phyloP scores from a whole-genome alignment of 2,329 filamentous ascomycete species.

The Aspergillus vadensis region DNA sequence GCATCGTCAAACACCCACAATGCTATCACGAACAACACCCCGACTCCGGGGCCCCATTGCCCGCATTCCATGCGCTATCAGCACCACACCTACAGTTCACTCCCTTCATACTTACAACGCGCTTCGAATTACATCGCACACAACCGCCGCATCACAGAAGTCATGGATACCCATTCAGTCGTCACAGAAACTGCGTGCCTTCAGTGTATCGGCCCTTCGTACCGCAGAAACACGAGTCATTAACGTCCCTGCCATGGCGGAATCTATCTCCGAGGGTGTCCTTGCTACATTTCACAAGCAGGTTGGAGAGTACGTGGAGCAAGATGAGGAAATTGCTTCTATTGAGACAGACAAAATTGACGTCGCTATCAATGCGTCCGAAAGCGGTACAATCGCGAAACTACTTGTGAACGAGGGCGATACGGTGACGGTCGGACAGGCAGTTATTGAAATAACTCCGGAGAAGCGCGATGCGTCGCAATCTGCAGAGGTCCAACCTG shows the following conservation, averaged over 20 bases:
- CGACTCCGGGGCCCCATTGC: neutral
- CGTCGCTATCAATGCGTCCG: conserved; percentile 90
- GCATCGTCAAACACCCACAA: neutral
- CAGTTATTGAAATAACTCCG: conserved; percentile 69
- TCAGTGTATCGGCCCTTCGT: neutral
- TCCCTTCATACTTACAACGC: neutral
- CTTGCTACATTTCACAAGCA: conserved; percentile 61
- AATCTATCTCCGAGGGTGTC: conserved; percentile 97
- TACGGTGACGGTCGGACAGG: conserved; percentile 91
- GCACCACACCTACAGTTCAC: neutral
- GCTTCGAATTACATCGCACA: neutral
- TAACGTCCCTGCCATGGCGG: conserved; percentile 96
- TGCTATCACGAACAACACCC: neutral
- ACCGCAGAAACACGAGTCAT: conserved; percentile 53
- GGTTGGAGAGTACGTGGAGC: conserved; percentile 89
- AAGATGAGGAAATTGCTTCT: conserved; percentile 95
- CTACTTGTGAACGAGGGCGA: conserved; percentile 90
- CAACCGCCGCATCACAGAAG: neutral
- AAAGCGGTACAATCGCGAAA: conserved; percentile 87
- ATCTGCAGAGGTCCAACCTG: conserved; percentile 65
- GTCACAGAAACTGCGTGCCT: neutral
- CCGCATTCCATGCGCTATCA: neutral
- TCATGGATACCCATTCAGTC: neutral
- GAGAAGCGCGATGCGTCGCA: neutral
- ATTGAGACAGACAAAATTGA: conserved; percentile 99